These are phyloP conservation scores for Triticum turgidum DNA, from an alignment of 176 grass and related monocot genomes.

Conservation along the genomic window DNA sequence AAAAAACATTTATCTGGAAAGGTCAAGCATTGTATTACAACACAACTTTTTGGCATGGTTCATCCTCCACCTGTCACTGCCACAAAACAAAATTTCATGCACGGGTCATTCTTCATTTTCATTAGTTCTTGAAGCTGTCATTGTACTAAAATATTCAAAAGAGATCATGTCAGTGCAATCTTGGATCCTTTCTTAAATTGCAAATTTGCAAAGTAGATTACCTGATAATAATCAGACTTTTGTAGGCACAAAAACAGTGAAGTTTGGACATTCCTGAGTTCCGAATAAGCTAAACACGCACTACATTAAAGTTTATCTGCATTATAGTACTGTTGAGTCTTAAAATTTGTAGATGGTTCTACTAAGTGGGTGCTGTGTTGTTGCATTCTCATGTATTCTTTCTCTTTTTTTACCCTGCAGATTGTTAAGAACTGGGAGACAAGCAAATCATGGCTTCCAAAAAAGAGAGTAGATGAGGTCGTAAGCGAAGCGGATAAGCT, in stretches of 20 bases:
- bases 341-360: neutral
- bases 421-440: conserved; percentile 91
- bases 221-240: neutral
- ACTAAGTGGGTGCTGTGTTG: neutral
- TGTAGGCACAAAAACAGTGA: neutral
- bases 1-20: neutral
- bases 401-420: conserved; percentile 32
- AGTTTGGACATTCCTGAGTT: neutral
- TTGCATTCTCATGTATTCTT: conserved; percentile 5
- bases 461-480: conserved; percentile 87
- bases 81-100: neutral
- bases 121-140: neutral
- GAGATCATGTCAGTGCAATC: neutral
- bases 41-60: neutral
- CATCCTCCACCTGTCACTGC: neutral
- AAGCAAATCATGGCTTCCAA: conserved; percentile 87
- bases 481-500: conserved; percentile 76
- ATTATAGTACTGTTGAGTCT: neutral
- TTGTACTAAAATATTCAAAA: neutral
- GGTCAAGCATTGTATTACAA: neutral
- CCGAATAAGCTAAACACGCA: neutral
- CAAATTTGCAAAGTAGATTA: neutral
- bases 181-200: neutral
- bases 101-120: neutral
- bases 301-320: neutral